phyloP scores from a whole-genome alignment of 768 basidiomycete genomes.

The Leucocoprinus birnbaumii region DNA sequence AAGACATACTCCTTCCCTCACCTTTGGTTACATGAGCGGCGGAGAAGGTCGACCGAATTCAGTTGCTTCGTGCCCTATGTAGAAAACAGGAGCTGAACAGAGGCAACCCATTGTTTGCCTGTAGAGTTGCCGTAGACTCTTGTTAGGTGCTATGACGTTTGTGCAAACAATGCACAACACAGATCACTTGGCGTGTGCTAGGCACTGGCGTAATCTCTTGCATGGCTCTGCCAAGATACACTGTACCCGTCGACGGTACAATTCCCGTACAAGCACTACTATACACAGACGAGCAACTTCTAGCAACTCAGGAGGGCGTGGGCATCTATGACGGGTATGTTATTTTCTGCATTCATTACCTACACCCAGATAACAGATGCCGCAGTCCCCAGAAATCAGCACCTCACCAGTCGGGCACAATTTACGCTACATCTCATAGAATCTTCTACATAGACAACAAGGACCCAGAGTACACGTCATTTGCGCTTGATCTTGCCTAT shows the following conservation, averaged over 20 bases:
- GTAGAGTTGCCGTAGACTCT: too few species aligned
- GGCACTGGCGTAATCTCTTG: too few species aligned
- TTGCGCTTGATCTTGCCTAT: conserved; percentile 60
- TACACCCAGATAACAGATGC: conserved; percentile 25
- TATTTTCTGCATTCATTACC: conserved; percentile 9
- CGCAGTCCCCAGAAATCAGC: conserved; percentile 76
- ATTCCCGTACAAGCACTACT: conserved; percentile 77
- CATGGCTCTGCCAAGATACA: conserved; percentile 58
- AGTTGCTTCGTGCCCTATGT: too few species aligned
- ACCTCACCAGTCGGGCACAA: conserved; percentile 72
- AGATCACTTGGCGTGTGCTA: too few species aligned
- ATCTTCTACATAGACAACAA: conserved; percentile 73
- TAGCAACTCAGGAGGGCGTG: conserved; percentile 71
- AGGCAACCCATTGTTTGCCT: too few species aligned
- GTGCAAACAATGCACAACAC: background rate
- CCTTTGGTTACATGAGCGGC: too few species aligned
- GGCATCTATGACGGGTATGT: conserved; percentile 92
- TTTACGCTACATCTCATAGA: conserved; percentile 79
- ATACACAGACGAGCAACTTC: conserved; percentile 77
- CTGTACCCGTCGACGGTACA: conserved; percentile 63
- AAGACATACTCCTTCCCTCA: background rate
- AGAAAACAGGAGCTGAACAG: background rate
- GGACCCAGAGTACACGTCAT: conserved; percentile 52
- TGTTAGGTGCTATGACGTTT: background rate
- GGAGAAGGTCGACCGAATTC: background rate